Percentiles rank a stretch among this genome's conserved stretches.
Evolutionary conservation across 1,139 yeast genomes (phyloP).

Genomic region (Saccharomyces hybrid): DNA sequence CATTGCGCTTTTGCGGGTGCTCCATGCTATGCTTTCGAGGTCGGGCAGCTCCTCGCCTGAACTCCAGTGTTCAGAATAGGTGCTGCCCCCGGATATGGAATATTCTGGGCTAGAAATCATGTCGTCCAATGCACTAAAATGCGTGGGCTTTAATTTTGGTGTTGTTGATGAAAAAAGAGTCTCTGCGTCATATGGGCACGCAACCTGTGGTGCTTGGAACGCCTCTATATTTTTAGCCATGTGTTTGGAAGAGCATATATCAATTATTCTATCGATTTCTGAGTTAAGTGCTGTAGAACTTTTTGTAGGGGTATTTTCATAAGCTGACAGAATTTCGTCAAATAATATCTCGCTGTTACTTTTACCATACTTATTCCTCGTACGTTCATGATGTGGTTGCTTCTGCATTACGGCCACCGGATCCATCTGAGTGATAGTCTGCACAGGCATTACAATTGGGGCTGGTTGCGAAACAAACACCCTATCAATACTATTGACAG

Average conservation of each 20-base stretch:
- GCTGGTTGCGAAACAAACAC: constrained; percentile 1
- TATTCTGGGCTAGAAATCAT: constrained; percentile 21
- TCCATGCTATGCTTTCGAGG: constrained; percentile 2
- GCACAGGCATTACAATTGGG: constrained; percentile 4
- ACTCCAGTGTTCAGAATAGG: constrained; percentile 19
- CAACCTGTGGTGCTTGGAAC: background rate
- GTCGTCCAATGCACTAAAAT: constrained; percentile 7
- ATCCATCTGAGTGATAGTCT: background rate
- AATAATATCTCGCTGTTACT: constrained; percentile 20
- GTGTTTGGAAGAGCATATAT: background rate
- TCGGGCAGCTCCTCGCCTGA: constrained; percentile 25
- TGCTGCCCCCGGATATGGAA: constrained; percentile 8
- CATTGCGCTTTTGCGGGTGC: background rate
- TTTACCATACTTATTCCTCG: constrained; percentile 3
- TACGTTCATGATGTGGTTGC: background rate
- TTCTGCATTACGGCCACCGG: background rate
- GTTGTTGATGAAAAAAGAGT: constrained; percentile 1
- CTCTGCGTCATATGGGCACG: background rate
- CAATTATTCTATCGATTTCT: constrained; percentile 9
- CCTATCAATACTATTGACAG: background rate
- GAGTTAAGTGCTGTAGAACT: constrained; percentile 5
- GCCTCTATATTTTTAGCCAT: background rate
- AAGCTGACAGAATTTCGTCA: constrained; percentile 25
- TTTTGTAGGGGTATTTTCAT: constrained; percentile 6
- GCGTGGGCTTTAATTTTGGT: constrained; percentile 6